Evolutionary conservation across 805 yeast genomes (phyloP).

Genomic region (Metschnikowia amazonensis): DNA sequence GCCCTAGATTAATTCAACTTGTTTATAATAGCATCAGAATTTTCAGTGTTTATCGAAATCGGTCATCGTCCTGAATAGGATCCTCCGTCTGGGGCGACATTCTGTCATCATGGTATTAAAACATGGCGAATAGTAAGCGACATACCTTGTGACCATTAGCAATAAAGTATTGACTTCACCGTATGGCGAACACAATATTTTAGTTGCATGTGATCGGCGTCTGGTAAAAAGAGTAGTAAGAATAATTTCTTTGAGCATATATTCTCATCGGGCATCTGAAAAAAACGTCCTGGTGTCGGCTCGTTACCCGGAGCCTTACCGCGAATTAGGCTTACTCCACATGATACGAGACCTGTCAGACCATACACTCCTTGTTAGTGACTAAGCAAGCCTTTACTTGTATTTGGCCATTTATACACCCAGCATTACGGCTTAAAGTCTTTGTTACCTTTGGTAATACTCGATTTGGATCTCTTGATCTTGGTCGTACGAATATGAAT

Average conservation of each 20-base stretch:
- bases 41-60: slow-evolving; percentile 67
- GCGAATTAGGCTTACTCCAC: slow-evolving; percentile 2
- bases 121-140: neutral
- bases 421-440: no score
- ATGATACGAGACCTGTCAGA: neutral
- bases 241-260: neutral
- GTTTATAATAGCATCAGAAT: slow-evolving; percentile 43
- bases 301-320: slow-evolving; percentile 3
- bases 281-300: neutral
- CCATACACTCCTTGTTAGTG: no score
- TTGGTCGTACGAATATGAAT: neutral
- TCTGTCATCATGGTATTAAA: slow-evolving; percentile 50
- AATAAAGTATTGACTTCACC: slow-evolving; percentile 7
- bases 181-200: slow-evolving; percentile 3
- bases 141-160: slow-evolving; percentile 15
- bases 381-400: neutral
- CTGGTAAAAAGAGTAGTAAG: neutral
- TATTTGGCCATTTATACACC: no score
- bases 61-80: slow-evolving; percentile 59
- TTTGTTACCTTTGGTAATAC: neutral
- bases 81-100: slow-evolving; percentile 77
- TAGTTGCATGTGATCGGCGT: neutral
- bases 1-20: neutral
- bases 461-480: no score
- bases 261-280: neutral